phyloP scores from a whole-genome alignment of 148 eudicot genomes.

The Selenicereus undatus region DNA sequence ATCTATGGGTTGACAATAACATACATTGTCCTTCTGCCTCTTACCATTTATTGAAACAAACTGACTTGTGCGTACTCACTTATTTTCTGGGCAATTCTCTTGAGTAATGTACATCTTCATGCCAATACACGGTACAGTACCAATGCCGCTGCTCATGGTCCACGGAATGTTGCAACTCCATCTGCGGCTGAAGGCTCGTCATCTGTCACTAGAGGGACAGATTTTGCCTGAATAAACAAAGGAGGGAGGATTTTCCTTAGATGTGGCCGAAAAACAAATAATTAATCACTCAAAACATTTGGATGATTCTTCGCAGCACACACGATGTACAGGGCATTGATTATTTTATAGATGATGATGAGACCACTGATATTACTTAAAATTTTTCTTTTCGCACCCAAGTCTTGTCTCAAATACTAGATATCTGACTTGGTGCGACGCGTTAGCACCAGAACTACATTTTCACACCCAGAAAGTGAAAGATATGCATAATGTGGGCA shows the following conservation, averaged over 20 bases:
- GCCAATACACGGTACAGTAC: neutral
- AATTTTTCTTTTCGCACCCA: no score
- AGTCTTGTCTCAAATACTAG: no score
- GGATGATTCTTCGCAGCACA: no score
- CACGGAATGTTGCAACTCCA: conserved; percentile 28
- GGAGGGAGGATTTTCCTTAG: neutral
- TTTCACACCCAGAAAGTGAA: no score
- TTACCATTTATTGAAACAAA: neutral
- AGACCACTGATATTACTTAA: no score
- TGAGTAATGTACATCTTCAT: neutral
- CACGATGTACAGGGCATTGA: no score
- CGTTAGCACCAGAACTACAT: no score
- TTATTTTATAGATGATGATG: no score
- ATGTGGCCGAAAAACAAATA: no score
- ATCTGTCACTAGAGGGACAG: conserved; percentile 65
- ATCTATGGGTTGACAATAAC: neutral
- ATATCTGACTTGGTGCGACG: no score
- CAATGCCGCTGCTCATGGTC: conserved; percentile 28
- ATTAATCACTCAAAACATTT: no score
- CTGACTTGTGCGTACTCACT: neutral
- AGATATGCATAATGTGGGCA: no score
- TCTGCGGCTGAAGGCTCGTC: conserved; percentile 38
- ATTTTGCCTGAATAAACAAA: conserved; percentile 51
- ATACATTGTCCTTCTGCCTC: neutral
- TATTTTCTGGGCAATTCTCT: neutral